phyloP scores from a whole-genome alignment of 352 stramenopile species.

The Peronospora farinosa region DNA sequence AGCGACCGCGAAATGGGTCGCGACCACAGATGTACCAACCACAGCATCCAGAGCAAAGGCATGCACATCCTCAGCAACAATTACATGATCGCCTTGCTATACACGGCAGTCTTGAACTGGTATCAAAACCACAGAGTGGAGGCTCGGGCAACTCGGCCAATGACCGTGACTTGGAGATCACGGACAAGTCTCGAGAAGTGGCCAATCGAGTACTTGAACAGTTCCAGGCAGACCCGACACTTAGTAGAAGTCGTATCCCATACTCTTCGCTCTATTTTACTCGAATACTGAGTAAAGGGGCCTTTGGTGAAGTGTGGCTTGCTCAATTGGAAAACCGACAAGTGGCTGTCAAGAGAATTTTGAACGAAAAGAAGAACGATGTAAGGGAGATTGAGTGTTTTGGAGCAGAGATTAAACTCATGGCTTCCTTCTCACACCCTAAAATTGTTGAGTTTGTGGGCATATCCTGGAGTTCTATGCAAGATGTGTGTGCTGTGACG shows the following conservation, averaged over 20 bases:
- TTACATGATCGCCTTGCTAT: conserved; percentile 16
- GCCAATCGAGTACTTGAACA: conserved; percentile 56
- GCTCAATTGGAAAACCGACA: conserved; percentile 71
- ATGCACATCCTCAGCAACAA: conserved; percentile 9
- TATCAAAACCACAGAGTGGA: conserved; percentile 7
- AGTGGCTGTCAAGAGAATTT: conserved; percentile 76
- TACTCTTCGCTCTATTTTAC: conserved; percentile 78
- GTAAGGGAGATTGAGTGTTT: conserved; percentile 84
- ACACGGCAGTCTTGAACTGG: conserved; percentile 16
- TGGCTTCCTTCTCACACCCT: conserved; percentile 70
- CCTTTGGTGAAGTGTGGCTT: conserved; percentile 84
- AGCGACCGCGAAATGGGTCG: conserved; percentile 15
- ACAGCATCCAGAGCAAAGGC: conserved; percentile 16
- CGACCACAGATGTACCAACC: conserved; percentile 20
- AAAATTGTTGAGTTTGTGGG: conserved; percentile 83
- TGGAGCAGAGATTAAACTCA: conserved; percentile 80
- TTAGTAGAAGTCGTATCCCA: conserved; percentile 48
- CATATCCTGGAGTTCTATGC: conserved; percentile 62
- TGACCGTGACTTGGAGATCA: conserved; percentile 32
- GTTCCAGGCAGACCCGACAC: conserved; percentile 56
- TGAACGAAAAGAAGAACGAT: conserved; percentile 77
- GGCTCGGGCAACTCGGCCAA: conserved; percentile 17
- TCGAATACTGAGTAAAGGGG: conserved; percentile 76
- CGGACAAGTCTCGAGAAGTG: conserved; percentile 37
- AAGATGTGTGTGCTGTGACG: conserved; percentile 68